Conservation (phyloP, 2,329 filamentous ascomycete species). For the Talaromyces sp. region DNA sequence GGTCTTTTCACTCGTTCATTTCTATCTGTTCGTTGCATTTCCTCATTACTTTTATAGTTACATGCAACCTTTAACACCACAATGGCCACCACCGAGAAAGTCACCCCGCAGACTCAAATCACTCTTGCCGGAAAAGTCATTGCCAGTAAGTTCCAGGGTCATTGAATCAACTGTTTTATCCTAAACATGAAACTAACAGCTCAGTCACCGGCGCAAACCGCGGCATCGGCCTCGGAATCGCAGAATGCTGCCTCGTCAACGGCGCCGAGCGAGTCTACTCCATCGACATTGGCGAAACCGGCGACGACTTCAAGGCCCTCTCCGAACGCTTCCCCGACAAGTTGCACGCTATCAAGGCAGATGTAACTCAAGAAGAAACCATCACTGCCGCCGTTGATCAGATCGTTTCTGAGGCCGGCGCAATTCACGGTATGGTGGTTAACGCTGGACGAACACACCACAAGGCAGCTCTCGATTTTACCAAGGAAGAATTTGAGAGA, state of each 20-base stretch:
- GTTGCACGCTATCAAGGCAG: slow-evolving; percentile 47
- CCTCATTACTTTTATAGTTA: neutral
- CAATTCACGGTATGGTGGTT: slow-evolving; percentile 46
- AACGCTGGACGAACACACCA: slow-evolving; percentile 49
- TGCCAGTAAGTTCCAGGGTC: neutral
- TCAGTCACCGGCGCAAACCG: slow-evolving; percentile 35
- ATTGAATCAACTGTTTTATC: neutral
- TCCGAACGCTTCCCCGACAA: slow-evolving; percentile 42
- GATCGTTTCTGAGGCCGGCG: slow-evolving; percentile 39
- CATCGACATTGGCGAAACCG: slow-evolving; percentile 39
- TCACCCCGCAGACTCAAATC: neutral
- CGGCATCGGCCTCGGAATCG: slow-evolving; percentile 49
- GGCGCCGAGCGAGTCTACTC: slow-evolving; percentile 41
- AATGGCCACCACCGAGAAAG: neutral
- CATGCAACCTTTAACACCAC: neutral
- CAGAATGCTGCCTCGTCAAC: slow-evolving; percentile 49
- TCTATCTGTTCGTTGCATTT: neutral
- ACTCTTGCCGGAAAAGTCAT: neutral
- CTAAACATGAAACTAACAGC: neutral
- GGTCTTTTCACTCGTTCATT: neutral
- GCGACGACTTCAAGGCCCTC: slow-evolving; percentile 35
- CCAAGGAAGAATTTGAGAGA: slow-evolving; percentile 36
- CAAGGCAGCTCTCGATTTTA: slow-evolving; percentile 45
- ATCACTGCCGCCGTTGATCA: slow-evolving; percentile 44
- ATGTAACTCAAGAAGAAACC: slow-evolving; percentile 46